Evolutionary conservation across 179 eudicot genomes (phyloP).

Genomic region (Sideroxylon spinosum): DNA sequence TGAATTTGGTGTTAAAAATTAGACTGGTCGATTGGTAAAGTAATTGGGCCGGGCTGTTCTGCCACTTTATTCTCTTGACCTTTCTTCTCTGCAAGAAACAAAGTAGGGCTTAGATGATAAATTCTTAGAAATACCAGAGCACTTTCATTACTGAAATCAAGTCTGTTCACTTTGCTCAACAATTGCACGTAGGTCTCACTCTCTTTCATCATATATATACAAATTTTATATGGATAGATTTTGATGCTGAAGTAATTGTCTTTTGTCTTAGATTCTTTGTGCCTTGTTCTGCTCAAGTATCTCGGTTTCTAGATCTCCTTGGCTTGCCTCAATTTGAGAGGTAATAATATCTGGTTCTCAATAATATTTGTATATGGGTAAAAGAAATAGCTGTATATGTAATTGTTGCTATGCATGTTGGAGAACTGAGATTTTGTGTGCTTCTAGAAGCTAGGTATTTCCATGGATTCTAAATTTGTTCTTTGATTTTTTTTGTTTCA

Average conservation of each 20-base stretch:
- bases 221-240: not conserved
- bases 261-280: not conserved
- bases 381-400: not conserved
- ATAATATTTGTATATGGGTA: not conserved
- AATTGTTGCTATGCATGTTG: not conserved
- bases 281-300: not conserved
- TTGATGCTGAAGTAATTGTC: not conserved
- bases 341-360: not conserved
- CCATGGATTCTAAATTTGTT: not conserved
- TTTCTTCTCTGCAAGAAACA: not conserved
- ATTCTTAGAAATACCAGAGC: not conserved
- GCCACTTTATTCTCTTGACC: too few species aligned
- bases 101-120: not conserved
- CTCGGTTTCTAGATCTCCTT: not conserved
- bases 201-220: not conserved
- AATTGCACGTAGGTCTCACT: not conserved
- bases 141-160: not conserved
- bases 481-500: not conserved
- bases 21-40: too few species aligned
- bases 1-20: too few species aligned
- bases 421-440: not conserved
- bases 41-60: too few species aligned
- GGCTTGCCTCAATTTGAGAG: not conserved
- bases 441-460: not conserved
- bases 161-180: not conserved